These are phyloP conservation scores for Earliella scabrosa DNA, from an alignment of 1,284 basidiomycete genomes.

Conservation along the genomic window DNA sequence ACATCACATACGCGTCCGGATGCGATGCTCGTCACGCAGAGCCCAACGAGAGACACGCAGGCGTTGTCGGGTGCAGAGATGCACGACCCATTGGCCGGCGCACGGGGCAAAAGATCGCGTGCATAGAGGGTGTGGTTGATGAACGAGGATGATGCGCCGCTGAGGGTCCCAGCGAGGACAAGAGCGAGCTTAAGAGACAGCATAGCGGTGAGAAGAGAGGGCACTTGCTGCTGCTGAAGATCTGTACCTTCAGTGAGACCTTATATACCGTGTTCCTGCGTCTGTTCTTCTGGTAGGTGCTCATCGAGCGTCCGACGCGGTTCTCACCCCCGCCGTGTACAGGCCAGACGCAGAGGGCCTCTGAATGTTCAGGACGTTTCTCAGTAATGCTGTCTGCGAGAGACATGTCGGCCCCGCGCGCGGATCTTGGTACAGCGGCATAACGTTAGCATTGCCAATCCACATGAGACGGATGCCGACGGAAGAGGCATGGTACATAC, in stretches of 20 bases:
- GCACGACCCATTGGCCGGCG: slow-evolving; percentile 4
- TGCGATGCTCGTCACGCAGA: slow-evolving; percentile 4
- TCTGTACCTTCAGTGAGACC: background rate
- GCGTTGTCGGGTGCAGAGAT: slow-evolving; percentile 10
- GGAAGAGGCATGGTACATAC: too few relatives aligned
- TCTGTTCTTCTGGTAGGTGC: background rate
- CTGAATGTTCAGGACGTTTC: too few relatives aligned
- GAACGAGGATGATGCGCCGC: background rate
- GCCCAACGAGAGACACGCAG: slow-evolving; percentile 8
- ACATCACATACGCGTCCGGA: background rate
- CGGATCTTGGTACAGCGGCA: too few relatives aligned
- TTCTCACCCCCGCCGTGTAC: too few relatives aligned
- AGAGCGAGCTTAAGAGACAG: background rate
- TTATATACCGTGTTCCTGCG: background rate
- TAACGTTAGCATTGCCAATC: background rate
- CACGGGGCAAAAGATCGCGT: background rate
- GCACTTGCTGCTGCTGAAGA: background rate
- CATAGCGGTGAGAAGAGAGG: background rate
- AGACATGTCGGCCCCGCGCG: too few relatives aligned
- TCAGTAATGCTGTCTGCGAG: too few relatives aligned
- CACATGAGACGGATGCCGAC: background rate
- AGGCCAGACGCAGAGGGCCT: too few relatives aligned
- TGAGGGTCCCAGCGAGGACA: background rate
- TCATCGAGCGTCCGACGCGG: too few relatives aligned
- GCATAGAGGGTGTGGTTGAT: background rate